Evolutionary conservation across 164 flowering plant genomes (phyloP).

Genomic region (Taxillus chinensis): DNA sequence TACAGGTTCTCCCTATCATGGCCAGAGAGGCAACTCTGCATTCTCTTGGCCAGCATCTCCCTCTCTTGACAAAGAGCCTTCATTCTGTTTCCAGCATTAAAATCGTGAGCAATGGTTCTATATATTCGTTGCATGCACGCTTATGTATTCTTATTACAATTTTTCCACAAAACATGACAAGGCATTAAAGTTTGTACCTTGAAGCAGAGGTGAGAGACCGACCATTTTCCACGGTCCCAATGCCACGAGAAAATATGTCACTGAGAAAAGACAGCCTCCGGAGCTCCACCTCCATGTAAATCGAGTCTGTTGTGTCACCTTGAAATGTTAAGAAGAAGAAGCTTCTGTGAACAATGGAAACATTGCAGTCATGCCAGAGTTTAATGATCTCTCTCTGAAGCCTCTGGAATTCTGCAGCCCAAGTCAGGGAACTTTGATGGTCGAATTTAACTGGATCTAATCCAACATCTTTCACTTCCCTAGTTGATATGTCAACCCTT

Average conservation of each 20-base stretch:
- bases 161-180: no score
- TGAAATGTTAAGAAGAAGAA: constrained; percentile 77
- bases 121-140: no score
- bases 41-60: constrained; percentile 28
- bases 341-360: constrained; percentile 71
- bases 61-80: constrained; percentile 46
- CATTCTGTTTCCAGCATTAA: constrained; percentile 15
- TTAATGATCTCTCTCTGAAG: constrained; percentile 54
- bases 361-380: constrained; percentile 75
- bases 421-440: constrained; percentile 19
- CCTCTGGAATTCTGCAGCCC: constrained; percentile 46
- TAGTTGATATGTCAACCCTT: neutral
- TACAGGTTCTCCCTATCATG: constrained; percentile 33
- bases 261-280: constrained; percentile 65
- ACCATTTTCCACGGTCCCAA: constrained; percentile 16
- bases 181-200: constrained; percentile 29
- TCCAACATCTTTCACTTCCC: constrained; percentile 10
- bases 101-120: neutral
- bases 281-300: constrained; percentile 86
- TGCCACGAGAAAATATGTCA: constrained; percentile 34
- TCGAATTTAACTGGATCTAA: constrained; percentile 21
- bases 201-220: constrained; percentile 29
- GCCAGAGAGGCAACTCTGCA: constrained; percentile 25
- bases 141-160: no score
- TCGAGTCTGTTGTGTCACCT: constrained; percentile 70